Evolutionary conservation across 2,329 filamentous ascomycete species (phyloP), one percentile per base, ranked within the genome.

Genomic region (Rutstroemia sp.): DNA sequence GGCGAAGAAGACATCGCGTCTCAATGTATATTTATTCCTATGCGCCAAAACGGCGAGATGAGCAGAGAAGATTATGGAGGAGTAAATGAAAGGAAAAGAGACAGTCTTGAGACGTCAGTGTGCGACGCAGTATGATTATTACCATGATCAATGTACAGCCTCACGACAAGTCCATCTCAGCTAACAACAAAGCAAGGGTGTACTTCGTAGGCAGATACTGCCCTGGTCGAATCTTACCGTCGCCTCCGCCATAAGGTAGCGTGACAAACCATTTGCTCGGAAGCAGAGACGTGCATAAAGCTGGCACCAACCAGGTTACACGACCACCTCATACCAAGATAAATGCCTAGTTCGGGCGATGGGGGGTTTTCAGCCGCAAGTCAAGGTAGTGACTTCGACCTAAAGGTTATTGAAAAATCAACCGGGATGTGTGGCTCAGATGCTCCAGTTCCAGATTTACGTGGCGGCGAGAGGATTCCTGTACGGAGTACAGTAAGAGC

Each of bases 1-100:
- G 42, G 25, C 23, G 51, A 23, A 14, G 58, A 60, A 39, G 59
- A 63, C 60, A 65, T 65, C 5, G 30, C 30, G 30, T 34, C 30
- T 34, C 10, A 14, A 9, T 34, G 30, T 34, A 4, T 34, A 10
- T 34, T 34, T 4, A 9, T 34, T 34, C 10, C 4, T 34, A 14
- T 34, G 30, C 30, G 30, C 30, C 10, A 10, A 34, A 34, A 34
- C 9, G 30, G 12, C 9, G 10, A 34, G 30, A 7, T 12, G 12
- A 34, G 10, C 10, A 34, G 10, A 34, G 30, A 34, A 34, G 9
- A 34, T 34, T 9, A 12, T 34, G 9, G 30, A 14, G 30, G 30
- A 12, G 5, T 27, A 34, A 34, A 10, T 12, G 10, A 34, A 34
- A 12, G 30, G 30, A 34, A 12, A 34, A 34, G 30, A 34, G 30